Percentiles rank a stretch among this genome's conserved stretches.
Evolutionary conservation across 768 basidiomycete species (phyloP).

Genomic region (Tricholomella constricta): DNA sequence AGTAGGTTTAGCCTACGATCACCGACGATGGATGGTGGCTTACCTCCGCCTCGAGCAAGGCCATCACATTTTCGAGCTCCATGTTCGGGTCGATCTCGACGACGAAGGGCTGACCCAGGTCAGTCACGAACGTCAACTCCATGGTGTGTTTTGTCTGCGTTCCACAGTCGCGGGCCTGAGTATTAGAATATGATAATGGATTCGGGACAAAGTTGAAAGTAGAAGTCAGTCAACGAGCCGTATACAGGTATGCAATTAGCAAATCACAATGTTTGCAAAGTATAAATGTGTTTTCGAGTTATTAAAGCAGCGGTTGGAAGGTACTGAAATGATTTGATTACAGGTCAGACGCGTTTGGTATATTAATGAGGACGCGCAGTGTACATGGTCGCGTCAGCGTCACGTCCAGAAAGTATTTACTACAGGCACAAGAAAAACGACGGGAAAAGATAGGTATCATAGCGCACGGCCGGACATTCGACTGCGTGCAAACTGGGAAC

Average conservation of each 20-base stretch:
- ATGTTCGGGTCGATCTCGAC: conserved; percentile 89
- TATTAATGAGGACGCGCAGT: conserved; percentile 6
- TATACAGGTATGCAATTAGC: conserved; percentile 6
- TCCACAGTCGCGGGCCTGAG: conserved; percentile 4
- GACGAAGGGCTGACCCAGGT: conserved; percentile 60
- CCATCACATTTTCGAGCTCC: conserved; percentile 92
- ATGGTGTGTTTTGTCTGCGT: conserved; percentile 37
- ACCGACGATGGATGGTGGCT: conserved; percentile 28
- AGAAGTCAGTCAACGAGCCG: conserved; percentile 8
- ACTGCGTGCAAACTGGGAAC: conserved; percentile 41
- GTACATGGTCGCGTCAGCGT: conserved; percentile 10
- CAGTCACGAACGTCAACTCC: conserved; percentile 73
- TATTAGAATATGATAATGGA: conserved; percentile 7
- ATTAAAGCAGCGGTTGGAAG: conserved; percentile 13
- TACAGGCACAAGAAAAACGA: neutral
- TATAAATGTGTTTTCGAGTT: neutral
- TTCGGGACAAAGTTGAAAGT: conserved; percentile 12
- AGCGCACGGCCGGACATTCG: conserved; percentile 32
- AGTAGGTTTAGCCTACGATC: neutral
- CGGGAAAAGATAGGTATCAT: neutral
- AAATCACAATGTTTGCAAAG: conserved; percentile 8
- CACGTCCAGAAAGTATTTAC: conserved; percentile 4
- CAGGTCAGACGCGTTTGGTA: conserved; percentile 17
- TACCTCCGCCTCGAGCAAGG: conserved; percentile 94
- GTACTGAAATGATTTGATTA: conserved; percentile 21